Evolutionary conservation across 2,329 filamentous ascomycete species (phyloP), one percentile per base, ranked within the genome.

Genomic region (Drechmeria coniospora): DNA sequence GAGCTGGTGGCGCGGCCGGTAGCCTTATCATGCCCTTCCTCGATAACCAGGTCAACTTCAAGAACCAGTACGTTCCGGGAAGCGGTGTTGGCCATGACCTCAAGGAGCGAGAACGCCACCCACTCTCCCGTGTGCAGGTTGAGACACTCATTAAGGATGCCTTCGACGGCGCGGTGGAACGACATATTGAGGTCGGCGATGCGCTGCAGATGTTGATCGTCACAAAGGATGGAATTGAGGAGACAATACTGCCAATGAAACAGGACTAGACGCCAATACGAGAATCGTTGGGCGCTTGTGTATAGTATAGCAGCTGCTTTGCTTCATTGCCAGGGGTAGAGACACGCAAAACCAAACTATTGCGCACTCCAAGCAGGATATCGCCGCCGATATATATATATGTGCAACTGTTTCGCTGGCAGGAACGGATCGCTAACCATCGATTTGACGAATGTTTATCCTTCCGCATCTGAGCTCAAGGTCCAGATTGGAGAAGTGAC

Each of bases 11-110:
- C 44, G 86, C 90, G 10, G 86, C 86, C 13, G 79, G 83, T 29
- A 90, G 81, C 47, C 61, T 98, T 55, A 98, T 98, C 58, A 98
- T 94, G 81, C 90, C 90, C 2, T 98, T 98, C 67, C 61, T 98
- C 48, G 90, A 98, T 57, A 98, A 98, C 56, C 92, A 98, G 60
- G 90, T 98, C 63, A 95, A 95, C 63, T 87, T 87, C 67, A 98
- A 94, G 71, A 98, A 98, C 55, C 87, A 94, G 63, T 92, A 93
- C 52, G 67, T 90, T 31, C 84, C 87, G 8, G 81, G 78, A 25
- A 87, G 80, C 44, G 84, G 83, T 32, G 68, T 71, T 34, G 87
- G 87, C 23, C 80, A 93, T 55, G 77, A 75, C 29, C 61, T 94
- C 44, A 60, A 79, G 60, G 70, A 79, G 56, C 68, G 77, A 42